Evolutionary conservation across 116 monocot genomes (phyloP), one percentile per base, ranked within the genome.

Genomic region (Iris pallida): DNA sequence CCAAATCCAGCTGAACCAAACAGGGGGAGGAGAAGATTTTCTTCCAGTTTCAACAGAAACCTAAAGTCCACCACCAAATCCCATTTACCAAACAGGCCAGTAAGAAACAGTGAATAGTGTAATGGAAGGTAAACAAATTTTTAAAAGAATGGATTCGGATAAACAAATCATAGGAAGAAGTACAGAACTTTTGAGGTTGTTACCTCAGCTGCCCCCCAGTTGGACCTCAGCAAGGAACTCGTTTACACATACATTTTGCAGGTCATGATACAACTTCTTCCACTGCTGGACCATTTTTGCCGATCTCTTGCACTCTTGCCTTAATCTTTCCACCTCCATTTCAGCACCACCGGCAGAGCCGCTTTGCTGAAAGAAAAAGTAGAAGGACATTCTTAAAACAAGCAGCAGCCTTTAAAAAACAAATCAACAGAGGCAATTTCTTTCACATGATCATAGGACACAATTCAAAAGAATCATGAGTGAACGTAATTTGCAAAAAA

Each of bases 281-380:
- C 89, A 86, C 17, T 80, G 71, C 58, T 80, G 80, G 12, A 54
- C 76, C 72, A 86, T 63, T 63, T 86, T 73, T 5, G 55, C 6
- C n/a, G 69, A 73, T 54, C 59, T 73, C 69, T 78, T 67, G 16
- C 58, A 64, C 65, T 93, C 86, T 57, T 66, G 60, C 51, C 62
- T 81, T 46, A 84, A 52, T 69, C 81, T 83, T 59, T 86, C 82
- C 66, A 89, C 18, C 75, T 89, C 93, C 82, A 93, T 78, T 81
- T 86, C 84, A 4, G 55, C 63, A 5, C 84, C 86, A 55, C 80
- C 73, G 2, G 88, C 76, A 54, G 89, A 86, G 61, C 75, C 73
- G 42, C 82, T 76, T 68, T 76, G 75, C 92, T 92, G 78, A 57
- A 63, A 8, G 13, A 55, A 76, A 55, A 58, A 73, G 42, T 45